Base-by-base conservation (phyloP, 345 rosid species). In the Eucalyptus victrix region DNA sequence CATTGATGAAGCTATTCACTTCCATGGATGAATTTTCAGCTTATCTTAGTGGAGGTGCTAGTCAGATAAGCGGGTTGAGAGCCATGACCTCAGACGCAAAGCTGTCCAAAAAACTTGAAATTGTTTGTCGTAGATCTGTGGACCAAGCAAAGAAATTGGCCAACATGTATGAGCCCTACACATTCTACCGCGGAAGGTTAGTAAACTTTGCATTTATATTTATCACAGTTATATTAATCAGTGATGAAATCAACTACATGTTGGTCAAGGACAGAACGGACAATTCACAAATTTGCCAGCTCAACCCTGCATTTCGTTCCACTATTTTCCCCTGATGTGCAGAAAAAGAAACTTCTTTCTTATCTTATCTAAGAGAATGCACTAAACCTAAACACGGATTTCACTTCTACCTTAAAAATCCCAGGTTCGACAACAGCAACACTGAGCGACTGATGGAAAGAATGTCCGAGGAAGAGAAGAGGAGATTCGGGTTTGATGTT, bases 111-210 rank as follows among this genome's bases (percentile, higher is more conserved):
- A 96, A 94, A 81, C 92, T 94, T 13, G 95, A 97, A 89, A 87
- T 91, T 17, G 92, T 98, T 17, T 94, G 98, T 92, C 94, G 92
- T 88, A 97, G 96, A 89, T 94, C 97, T 11, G 93, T 97, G 62
- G 99, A 97, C 86, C 99, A 96, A 90, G 98, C 96, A 0, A 96
- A 96, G 95, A 91, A 96, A 86, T 88, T 96, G 92, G 99, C 99
- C 12, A 92, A 92, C 89, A 94, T 96, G 51, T 97, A 97, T 40
- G 96, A 95, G 92, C 99, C 99, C 30, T 98, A 96, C 92, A 92
- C 99, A 86, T 97, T 97, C 88, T 96, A 98, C 89, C 93, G 95
- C 51, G 99, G 99, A 93, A 95, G 99, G 98, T 97, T 86, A 92
- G 89, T 30, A 40, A 53, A 53, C 10, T 53, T 53, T 53, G 24